Evolutionary conservation across 1,284 basidiomycete genomes (phyloP).

Genomic region (Anthracocystis setariae): DNA sequence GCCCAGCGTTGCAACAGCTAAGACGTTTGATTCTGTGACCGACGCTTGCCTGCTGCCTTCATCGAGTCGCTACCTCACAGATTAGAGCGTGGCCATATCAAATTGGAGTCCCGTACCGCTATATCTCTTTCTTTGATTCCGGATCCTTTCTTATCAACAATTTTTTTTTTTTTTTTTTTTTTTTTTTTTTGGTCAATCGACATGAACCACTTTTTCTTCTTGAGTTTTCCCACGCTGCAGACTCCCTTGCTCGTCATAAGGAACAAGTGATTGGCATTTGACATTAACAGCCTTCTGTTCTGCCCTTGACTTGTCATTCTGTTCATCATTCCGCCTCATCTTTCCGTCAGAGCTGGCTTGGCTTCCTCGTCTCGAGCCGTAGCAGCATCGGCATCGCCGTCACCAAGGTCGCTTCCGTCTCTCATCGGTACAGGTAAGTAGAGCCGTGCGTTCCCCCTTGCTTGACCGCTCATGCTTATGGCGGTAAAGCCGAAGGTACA

Average conservation of each 20-base stretch:
- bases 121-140: no score
- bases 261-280: background rate
- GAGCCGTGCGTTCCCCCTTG: background rate
- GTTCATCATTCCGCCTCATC: conserved; percentile 37
- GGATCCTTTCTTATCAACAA: background rate
- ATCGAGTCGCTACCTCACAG: no score
- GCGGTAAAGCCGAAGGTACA: conserved; percentile 2
- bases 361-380: conserved; percentile 39
- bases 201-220: background rate
- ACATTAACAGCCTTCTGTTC: background rate
- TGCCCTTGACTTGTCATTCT: background rate
- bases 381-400: conserved; percentile 15
- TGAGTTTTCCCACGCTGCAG: conserved; percentile 11
- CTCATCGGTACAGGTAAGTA: conserved; percentile 32
- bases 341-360: conserved; percentile 20
- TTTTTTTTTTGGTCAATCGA: conserved; percentile 2
- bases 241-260: background rate
- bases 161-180: conserved; percentile 3
- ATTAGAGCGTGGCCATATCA: no score
- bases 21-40: no score
- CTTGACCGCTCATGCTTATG: conserved; percentile 10
- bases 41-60: no score
- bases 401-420: no score
- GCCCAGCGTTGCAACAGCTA: no score
- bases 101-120: no score